Base-by-base conservation (phyloP, 2,329 filamentous ascomycete species). In the Penicillium olsonii region DNA sequence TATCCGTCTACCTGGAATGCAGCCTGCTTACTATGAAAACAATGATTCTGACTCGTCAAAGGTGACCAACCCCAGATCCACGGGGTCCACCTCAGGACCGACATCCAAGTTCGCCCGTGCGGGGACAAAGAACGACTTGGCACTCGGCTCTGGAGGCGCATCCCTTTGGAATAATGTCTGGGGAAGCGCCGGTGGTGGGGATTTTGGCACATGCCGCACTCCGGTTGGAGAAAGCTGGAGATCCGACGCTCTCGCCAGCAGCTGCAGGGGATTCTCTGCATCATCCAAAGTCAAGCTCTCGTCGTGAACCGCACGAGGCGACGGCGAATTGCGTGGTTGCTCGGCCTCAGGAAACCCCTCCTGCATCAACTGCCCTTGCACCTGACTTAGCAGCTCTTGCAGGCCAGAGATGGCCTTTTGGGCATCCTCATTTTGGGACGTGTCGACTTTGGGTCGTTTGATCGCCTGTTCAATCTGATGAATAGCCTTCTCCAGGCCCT, bases 381-480 rank as follows among this genome's bases (percentile, higher is more conserved):
- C 76, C 48, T 78, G 73, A 42, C 68, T 68, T 2, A 84, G 72
- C 12, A 84, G 70, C 40, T 74, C 75, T 48, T 80, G 76, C 22
- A 84, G 62, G 51, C 75, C 74, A 7, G 68, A 58, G 10, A 69
- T 64, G 9, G 67, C 67, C 24, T 72, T 75, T 41, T 74, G 68
- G 12, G 77, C 72, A 37, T 73, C 70, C 52, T 71, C 70, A 20
- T 73, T 66, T 7, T 71, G 68, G 35, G 68, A 67, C 4, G 74
- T 61, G 38, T 76, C 73, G 43, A 77, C 66, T 45, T 76, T 75
- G 19, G 82, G 78, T 41, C 83, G 73, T 62, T 81, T 78, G 46
- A 86, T 73, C 11, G 85, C 87, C 66, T 89, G 84, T 62, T 89
- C 85, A 52, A 90, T 85, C 63, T 88, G 86, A 61, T 83, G 84